These are phyloP conservation scores for Penicillium psychrofluorescens DNA, from an alignment of 495 filamentous ascomycete genomes.

Conservation along the genomic window DNA sequence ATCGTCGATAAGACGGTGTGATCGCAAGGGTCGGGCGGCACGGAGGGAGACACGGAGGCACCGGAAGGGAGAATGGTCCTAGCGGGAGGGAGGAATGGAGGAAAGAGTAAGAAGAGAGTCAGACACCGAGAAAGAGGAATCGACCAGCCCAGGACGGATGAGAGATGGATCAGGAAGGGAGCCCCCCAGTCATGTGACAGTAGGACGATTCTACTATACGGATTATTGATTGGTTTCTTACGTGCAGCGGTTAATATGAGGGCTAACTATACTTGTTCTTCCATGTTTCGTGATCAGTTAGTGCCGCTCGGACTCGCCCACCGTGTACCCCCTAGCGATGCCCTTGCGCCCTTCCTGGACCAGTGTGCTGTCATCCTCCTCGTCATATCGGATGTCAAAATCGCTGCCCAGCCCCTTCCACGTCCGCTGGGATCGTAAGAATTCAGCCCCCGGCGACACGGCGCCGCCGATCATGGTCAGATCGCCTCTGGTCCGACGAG, in stretches of 20 bases:
- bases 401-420: constrained; percentile 94
- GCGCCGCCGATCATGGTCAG: constrained; percentile 71
- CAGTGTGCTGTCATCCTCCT: constrained; percentile 47
- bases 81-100: background rate
- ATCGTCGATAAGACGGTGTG: constrained; percentile 12
- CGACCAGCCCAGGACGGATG: constrained; percentile 3
- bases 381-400: constrained; percentile 61
- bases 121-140: constrained; percentile 1
- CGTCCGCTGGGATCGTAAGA: constrained; percentile 68
- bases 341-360: constrained; percentile 84
- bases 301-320: constrained; percentile 49
- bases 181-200: constrained; percentile 25
- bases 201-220: background rate
- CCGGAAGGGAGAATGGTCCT: constrained; percentile 1
- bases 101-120: constrained; percentile 5
- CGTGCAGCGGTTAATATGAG: background rate
- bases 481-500: constrained; percentile 58
- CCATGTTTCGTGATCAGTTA: constrained; percentile 7
- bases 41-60: constrained; percentile 15
- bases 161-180: constrained; percentile 1
- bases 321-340: constrained; percentile 82
- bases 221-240: background rate
- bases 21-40: constrained; percentile 16
- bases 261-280: background rate
- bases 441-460: constrained; percentile 87